Conservation (phyloP, 2,329 filamentous ascomycete species). For the Elsinoe fawcettii region DNA sequence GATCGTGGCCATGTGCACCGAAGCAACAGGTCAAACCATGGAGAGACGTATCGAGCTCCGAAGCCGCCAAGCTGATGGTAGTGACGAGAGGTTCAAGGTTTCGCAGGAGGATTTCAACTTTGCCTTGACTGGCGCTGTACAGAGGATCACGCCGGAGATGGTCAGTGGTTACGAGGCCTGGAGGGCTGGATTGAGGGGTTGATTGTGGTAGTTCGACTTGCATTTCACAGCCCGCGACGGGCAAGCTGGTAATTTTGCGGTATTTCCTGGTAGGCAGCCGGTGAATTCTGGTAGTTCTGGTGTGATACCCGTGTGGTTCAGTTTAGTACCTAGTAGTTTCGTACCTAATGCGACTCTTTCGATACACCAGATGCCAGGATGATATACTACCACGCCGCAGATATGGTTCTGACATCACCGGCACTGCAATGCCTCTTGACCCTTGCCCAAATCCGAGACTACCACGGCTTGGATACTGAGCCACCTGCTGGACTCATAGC, state of each 20-base stretch:
- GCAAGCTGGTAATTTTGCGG: not conserved
- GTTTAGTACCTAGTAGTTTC: not conserved
- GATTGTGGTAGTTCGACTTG: not conserved
- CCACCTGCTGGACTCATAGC: no score
- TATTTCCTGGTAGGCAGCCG: not conserved
- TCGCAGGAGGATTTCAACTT: conserved; percentile 37
- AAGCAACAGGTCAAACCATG: conserved; percentile 32
- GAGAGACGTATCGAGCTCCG: conserved; percentile 20
- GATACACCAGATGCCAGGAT: no score
- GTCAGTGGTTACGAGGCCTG: conserved; percentile 47
- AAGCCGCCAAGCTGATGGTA: conserved; percentile 33
- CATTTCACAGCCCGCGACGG: no score
- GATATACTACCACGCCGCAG: no score
- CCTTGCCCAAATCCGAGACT: no score
- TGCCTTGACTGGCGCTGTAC: conserved; percentile 39
- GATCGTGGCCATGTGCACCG: conserved; percentile 52
- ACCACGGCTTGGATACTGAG: no score
- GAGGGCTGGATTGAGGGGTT: conserved; percentile 15
- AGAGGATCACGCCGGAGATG: conserved; percentile 54
- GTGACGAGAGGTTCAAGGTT: conserved; percentile 29
- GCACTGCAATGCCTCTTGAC: not conserved
- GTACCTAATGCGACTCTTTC: not conserved
- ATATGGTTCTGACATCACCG: not conserved
- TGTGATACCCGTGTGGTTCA: not conserved
- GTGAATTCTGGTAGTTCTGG: not conserved